A percentile compares a stretch with the other conserved stretches of the same genome.
Evolutionary conservation across 2,329 filamentous ascomycete genomes (phyloP).

Genomic region (Thielaviopsis populi): DNA sequence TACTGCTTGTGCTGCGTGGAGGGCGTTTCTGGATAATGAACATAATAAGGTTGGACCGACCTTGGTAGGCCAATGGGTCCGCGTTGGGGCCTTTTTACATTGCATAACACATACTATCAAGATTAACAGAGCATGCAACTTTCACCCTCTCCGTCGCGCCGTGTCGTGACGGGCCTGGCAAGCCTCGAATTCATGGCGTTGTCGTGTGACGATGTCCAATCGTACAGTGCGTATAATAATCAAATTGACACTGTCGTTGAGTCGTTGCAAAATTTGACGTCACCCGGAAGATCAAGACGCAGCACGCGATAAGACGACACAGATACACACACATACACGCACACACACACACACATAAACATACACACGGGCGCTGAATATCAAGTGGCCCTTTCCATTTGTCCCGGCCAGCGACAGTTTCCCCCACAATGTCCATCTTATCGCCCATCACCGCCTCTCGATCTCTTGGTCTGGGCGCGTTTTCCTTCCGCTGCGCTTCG

Average conservation of each 20-base stretch:
- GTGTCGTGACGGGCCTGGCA: too few relatives aligned
- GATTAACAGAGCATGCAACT: not conserved
- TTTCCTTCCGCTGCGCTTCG: conserved; percentile 14
- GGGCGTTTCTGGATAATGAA: not conserved
- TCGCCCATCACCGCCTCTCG: not conserved
- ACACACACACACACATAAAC: too few relatives aligned
- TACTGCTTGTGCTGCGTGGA: not conserved
- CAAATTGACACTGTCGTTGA: not conserved
- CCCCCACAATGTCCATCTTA: not conserved
- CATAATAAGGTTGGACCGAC: not conserved
- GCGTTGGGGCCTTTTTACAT: not conserved
- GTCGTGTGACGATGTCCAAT: not conserved
- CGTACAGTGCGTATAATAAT: not conserved
- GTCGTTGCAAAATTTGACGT: not conserved
- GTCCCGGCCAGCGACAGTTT: not conserved
- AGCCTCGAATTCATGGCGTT: not conserved
- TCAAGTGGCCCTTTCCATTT: not conserved
- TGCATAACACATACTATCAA: not conserved
- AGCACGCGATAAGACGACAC: not conserved
- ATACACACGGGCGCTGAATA: not conserved
- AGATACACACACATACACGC: too few relatives aligned
- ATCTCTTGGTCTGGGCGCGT: not conserved
- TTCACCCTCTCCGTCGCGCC: too few relatives aligned
- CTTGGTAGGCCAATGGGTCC: not conserved
- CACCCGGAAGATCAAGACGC: not conserved